Conservation (phyloP, 192 early-diverging fungal genomes). For the Podila horticola region DNA sequence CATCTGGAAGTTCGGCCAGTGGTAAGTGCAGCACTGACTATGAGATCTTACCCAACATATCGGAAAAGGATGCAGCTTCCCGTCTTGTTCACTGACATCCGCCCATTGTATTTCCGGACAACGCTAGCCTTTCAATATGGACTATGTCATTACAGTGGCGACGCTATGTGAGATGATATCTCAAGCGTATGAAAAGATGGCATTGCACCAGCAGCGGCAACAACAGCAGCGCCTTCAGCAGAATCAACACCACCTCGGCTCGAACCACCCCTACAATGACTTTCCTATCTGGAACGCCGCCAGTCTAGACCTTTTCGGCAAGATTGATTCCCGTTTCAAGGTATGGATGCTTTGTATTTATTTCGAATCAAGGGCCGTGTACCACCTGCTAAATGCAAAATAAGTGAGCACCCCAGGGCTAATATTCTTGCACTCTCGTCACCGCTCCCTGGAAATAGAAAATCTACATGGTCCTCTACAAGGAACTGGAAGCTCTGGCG, state of each 20-base stretch:
- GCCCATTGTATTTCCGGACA: not conserved
- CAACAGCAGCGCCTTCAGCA: not conserved
- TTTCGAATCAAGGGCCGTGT: not conserved
- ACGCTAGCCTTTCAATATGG: conserved; percentile 23
- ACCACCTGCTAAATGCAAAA: not conserved
- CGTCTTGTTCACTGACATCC: not conserved
- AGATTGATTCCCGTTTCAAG: conserved; percentile 33
- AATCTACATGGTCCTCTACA: conserved; percentile 20
- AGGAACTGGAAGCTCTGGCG: conserved; percentile 26
- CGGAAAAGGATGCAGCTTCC: not conserved
- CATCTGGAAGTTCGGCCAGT: conserved; percentile 15
- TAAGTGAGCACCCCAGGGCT: not conserved
- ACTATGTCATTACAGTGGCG: conserved; percentile 28
- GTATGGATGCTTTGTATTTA: not conserved
- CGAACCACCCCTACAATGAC: not conserved
- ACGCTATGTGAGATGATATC: conserved; percentile 27
- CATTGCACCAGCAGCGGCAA: not conserved
- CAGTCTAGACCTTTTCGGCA: conserved; percentile 18
- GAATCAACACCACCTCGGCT: not conserved
- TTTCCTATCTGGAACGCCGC: not conserved
- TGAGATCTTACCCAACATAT: too few relatives aligned
- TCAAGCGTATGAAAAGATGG: conserved; percentile 21
- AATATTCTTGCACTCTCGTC: not conserved
- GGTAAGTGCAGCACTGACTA: conserved; percentile 3
- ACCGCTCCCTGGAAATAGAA: conserved; percentile 4